phyloP scores from a whole-genome alignment of 164 flowering plant genomes.

The Brasenia schreberi region DNA sequence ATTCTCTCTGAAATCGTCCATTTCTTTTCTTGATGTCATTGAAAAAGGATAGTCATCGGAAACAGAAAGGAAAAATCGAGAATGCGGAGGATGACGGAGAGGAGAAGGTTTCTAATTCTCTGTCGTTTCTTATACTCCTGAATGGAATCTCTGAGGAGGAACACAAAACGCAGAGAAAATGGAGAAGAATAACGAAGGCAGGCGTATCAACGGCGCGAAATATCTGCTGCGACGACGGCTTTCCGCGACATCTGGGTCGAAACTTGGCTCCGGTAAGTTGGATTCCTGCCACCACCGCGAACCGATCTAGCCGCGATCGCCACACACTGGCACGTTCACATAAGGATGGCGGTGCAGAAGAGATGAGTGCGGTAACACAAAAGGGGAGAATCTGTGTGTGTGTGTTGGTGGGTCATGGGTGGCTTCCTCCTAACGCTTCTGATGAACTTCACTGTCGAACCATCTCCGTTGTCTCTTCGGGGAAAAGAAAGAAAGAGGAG shows the following conservation, averaged over 20 bases:
- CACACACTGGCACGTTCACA: too few relatives aligned
- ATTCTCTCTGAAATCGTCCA: background rate
- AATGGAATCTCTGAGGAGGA: background rate
- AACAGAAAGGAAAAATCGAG: background rate
- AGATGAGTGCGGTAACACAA: background rate
- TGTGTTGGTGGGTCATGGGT: background rate
- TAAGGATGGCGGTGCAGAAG: background rate
- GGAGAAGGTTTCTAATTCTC: background rate
- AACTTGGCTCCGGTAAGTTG: background rate
- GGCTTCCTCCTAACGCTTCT: background rate
- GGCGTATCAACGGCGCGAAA: background rate
- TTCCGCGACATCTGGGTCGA: background rate
- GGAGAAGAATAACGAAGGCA: background rate
- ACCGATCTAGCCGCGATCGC: too few relatives aligned
- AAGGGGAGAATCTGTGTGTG: background rate
- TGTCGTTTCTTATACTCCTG: background rate
- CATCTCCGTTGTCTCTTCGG: too few relatives aligned
- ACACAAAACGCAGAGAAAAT: background rate
- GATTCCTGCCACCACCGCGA: too few relatives aligned
- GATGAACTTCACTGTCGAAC: background rate
- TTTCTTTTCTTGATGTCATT: background rate
- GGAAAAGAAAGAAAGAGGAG: too few relatives aligned
- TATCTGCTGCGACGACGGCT: background rate
- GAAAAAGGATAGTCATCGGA: background rate
- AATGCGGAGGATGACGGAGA: background rate